A percentile compares a stretch with the other conserved stretches of the same genome.
phyloP scores from a whole-genome alignment of 2,329 filamentous ascomycete species.

The Triangularia verruculosa region DNA sequence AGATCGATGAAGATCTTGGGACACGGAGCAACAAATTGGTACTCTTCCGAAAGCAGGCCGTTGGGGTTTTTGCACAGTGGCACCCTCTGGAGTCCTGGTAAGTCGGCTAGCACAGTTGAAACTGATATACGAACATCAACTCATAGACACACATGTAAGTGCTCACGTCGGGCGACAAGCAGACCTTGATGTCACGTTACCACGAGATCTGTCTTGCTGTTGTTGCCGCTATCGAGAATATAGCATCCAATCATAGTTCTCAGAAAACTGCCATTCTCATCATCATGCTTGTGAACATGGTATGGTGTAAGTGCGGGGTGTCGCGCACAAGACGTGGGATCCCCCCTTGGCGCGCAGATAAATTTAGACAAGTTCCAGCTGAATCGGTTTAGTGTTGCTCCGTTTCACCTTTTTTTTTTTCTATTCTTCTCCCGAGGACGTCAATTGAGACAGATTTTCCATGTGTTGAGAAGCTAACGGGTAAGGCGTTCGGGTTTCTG shows the following conservation, averaged over 20 bases:
- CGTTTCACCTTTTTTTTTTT: not conserved
- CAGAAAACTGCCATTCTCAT: not conserved
- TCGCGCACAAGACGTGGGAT: not conserved
- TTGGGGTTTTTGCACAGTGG: not conserved
- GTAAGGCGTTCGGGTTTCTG: not conserved
- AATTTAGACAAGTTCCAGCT: constrained; percentile 13
- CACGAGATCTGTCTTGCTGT: not conserved
- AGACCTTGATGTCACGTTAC: not conserved
- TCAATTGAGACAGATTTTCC: not conserved
- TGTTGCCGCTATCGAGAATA: not conserved
- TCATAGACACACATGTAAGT: not conserved
- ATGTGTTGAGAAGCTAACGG: not conserved
- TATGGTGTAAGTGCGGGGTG: not conserved
- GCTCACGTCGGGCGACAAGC: not conserved
- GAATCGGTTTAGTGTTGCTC: constrained; percentile 7
- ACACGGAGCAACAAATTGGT: not conserved
- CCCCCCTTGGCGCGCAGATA: constrained; percentile 6
- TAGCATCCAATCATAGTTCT: not conserved
- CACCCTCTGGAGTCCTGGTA: not conserved
- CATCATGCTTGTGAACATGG: not conserved
- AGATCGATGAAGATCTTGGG: not conserved
- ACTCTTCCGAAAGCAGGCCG: not conserved
- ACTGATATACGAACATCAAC: not conserved
- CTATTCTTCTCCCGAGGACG: not conserved
- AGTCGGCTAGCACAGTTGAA: not conserved